Base-by-base conservation (phyloP, 495 filamentous ascomycete species). In the Evernia prunastri region DNA sequence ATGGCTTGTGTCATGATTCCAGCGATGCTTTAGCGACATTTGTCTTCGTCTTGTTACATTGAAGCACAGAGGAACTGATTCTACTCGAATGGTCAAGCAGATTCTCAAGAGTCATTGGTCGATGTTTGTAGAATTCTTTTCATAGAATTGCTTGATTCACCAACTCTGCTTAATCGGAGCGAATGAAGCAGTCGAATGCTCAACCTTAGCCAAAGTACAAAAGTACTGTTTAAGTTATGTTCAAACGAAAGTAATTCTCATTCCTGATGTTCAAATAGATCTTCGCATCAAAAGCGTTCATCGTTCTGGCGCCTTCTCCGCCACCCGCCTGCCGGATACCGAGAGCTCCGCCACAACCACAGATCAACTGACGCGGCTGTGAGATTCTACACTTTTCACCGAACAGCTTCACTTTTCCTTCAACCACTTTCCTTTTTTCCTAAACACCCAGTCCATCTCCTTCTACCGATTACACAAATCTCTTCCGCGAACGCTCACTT, bases 361-460 rank as follows among this genome's bases (percentile, higher is more conserved):
- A 43, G 18, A 43, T 43, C 20, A 31, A 61, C 31, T 61, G 45
- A 61, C 59, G 59, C 59, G 59, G 59, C 59, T 51, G 39, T 45
- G 27, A 51, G 36, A 9, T 1, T n/a, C 11, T 31, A 17, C 33
- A 57, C 54, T 11, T 0, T n/a, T 15, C 59, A 45, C 29, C 3
- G 20, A 10, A 18, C 36, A 10, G 18, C 20, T 43, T 36, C 15
- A 33, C 15, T 49, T 33, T 35, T 35, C 40, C 33, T 40, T 31
- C 59, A n/a, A n/a, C n/a, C n/a, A n/a, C 59, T 63, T 43, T 40
- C 12, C 29, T 39, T 27, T 18, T 36, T n/a, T 33, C 45, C 36
- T 25, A 25, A 56, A 25, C 9, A 36, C 33, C 17, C 37, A 29
- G 20, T 29, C 57, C 23, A 17, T 11, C 15, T 31, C 54, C 17